A percentile compares a stretch with the other conserved stretches of the same genome.
These are phyloP conservation scores for Blastocladiella britannica DNA, from an alignment of 192 early-diverging fungal genomes.

Conservation along the genomic window DNA sequence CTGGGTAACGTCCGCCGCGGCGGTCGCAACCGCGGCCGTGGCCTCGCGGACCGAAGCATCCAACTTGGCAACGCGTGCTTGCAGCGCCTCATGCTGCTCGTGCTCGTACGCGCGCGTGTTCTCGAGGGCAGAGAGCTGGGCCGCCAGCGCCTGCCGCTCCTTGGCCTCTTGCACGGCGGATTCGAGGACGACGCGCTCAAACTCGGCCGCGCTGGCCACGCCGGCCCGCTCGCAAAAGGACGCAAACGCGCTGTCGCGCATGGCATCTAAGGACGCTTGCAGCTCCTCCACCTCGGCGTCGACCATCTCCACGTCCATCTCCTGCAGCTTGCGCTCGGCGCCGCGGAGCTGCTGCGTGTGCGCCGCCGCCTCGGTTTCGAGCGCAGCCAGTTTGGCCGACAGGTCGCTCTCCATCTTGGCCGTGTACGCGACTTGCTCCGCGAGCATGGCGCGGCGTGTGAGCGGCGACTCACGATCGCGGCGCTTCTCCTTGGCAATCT, in stretches of 20 bases:
- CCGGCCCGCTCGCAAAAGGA: slow-evolving; percentile 54
- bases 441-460: too few relatives aligned
- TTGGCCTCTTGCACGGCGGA: slow-evolving; percentile 51
- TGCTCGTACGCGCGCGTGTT: slow-evolving; percentile 63
- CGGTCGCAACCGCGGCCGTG: slow-evolving; percentile 13
- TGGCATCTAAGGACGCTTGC: slow-evolving; percentile 20
- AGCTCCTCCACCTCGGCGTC: slow-evolving; percentile 16
- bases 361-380: slow-evolving; percentile 23
- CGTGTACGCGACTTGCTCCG: too few relatives aligned
- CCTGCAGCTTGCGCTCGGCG: slow-evolving; percentile 29
- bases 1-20: slow-evolving; percentile 14
- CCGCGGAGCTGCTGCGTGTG: slow-evolving; percentile 9
- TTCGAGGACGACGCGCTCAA: slow-evolving; percentile 52
- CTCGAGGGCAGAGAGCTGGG: slow-evolving; percentile 51
- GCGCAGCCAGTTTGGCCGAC: slow-evolving; percentile 31
- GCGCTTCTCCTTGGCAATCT: slow-evolving; percentile 44
- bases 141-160: slow-evolving; percentile 49
- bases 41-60: slow-evolving; percentile 22
- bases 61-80: slow-evolving; percentile 36
- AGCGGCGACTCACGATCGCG: neutral
- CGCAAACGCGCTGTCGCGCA: slow-evolving; percentile 52
- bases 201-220: slow-evolving; percentile 62
- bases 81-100: slow-evolving; percentile 39
- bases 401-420: slow-evolving; percentile 38
- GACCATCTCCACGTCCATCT: slow-evolving; percentile 30